These are phyloP conservation scores for Alternaria panax DNA, from an alignment of 2,329 filamentous ascomycete species.

Conservation along the genomic window DNA sequence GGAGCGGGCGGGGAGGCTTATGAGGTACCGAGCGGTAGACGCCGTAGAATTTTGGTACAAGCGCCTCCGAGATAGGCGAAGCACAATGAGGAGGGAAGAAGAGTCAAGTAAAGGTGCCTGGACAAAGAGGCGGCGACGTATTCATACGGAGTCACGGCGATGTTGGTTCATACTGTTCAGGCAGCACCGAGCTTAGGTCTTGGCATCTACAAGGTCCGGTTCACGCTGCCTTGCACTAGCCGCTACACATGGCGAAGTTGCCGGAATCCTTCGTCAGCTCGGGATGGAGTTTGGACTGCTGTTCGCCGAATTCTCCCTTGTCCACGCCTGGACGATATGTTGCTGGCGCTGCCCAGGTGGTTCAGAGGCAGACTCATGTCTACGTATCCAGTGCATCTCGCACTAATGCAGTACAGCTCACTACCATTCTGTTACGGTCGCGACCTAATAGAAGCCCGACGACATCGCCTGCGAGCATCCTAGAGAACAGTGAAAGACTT, in stretches of 20 bases:
- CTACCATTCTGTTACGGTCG: not conserved
- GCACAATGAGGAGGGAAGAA: conserved; percentile 8
- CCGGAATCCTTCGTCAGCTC: not conserved
- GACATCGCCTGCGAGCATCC: not conserved
- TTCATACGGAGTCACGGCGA: conserved; percentile 35
- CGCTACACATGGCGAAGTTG: conserved; percentile 3
- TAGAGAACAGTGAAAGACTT: not conserved
- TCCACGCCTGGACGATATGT: not conserved
- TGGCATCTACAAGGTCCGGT: conserved; percentile 24
- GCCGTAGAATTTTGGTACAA: not conserved
- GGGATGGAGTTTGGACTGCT: not conserved
- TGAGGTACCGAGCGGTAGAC: conserved; percentile 8
- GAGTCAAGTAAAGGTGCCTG: conserved; percentile 25
- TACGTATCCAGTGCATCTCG: not conserved
- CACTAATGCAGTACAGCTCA: not conserved
- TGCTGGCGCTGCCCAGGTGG: not conserved
- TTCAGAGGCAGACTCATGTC: not conserved
- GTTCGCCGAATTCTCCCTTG: not conserved
- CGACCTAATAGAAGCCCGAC: not conserved
- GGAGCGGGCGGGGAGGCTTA: conserved; percentile 10
- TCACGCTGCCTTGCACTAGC: conserved; percentile 21
- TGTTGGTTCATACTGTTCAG: conserved; percentile 32
- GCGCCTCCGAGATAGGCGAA: not conserved
- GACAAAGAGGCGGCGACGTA: conserved; percentile 32
- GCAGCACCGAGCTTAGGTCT: conserved; percentile 38